Conservation (phyloP, 495 filamentous ascomycete genomes). For the Penicillium coffeae region DNA sequence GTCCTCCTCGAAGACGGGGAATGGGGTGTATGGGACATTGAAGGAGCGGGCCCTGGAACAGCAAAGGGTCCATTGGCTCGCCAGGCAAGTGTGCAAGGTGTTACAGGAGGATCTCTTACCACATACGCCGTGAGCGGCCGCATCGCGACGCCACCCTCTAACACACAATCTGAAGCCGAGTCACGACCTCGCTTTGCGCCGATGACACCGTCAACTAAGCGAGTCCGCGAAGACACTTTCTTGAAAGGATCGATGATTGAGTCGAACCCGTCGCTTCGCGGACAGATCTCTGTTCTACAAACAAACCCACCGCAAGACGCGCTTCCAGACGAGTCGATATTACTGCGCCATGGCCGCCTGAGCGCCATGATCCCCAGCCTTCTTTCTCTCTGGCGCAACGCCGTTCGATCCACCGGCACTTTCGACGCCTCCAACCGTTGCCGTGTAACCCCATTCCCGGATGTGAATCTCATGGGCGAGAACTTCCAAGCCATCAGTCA, state of each 20-base stretch:
- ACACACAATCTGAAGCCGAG: conserved; percentile 32
- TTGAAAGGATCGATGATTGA: conserved; percentile 41
- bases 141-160: conserved; percentile 42
- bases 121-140: conserved; percentile 68
- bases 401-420: conserved; percentile 56
- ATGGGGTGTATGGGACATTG: conserved; percentile 92
- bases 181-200: conserved; percentile 63
- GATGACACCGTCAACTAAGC: conserved; percentile 79
- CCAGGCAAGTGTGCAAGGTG: conserved; percentile 52
- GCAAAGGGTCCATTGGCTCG: conserved; percentile 53
- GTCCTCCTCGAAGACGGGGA: conserved; percentile 77
- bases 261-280: conserved; percentile 41
- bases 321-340: conserved; percentile 58
- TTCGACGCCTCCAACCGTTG: conserved; percentile 46
- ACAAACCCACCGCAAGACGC: conserved; percentile 43
- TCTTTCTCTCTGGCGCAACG: conserved; percentile 63
- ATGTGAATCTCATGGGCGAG: conserved; percentile 61
- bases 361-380: conserved; percentile 61
- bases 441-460: conserved; percentile 41
- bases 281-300: conserved; percentile 62
- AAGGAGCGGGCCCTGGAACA: conserved; percentile 57
- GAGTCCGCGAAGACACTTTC: conserved; percentile 51
- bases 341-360: conserved; percentile 64
- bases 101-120: conserved; percentile 61
- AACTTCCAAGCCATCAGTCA: conserved; percentile 57